phyloP scores from a whole-genome alignment of 1,139 yeast species.

The Scheffersomyces quercinus region DNA sequence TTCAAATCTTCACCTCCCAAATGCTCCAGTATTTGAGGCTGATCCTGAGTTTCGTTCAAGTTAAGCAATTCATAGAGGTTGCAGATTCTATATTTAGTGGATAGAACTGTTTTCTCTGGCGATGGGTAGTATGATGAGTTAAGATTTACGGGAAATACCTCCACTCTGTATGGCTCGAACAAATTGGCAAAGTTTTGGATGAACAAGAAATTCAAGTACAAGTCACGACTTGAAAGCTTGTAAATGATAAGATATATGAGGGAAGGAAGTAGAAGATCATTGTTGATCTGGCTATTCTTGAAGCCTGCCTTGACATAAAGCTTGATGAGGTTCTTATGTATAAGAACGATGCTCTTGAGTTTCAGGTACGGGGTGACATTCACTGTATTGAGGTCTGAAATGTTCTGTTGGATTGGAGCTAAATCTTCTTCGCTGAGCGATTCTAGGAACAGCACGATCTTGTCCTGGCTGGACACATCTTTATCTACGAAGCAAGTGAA shows the following conservation, averaged over 20 bases:
- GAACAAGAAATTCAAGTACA: slow-evolving; percentile 39
- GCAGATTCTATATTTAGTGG: slow-evolving; percentile 12
- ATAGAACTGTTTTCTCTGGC: slow-evolving; percentile 11
- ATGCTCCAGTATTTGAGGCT: slow-evolving; percentile 2
- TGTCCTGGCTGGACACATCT: slow-evolving; percentile 2
- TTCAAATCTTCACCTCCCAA: slow-evolving; percentile 11
- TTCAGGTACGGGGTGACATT: slow-evolving; percentile 37
- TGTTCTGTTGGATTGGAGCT: slow-evolving; percentile 8
- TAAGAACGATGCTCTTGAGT: slow-evolving; percentile 26
- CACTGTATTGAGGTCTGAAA: slow-evolving; percentile 16
- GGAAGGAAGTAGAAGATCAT: slow-evolving; percentile 42
- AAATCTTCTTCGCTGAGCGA: slow-evolving; percentile 13
- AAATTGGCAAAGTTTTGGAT: slow-evolving; percentile 38
- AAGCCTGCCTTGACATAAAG: slow-evolving; percentile 19
- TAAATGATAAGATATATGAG: slow-evolving; percentile 39
- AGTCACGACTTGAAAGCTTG: slow-evolving; percentile 22
- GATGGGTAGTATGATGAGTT: slow-evolving; percentile 21
- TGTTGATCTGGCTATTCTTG: slow-evolving; percentile 27
- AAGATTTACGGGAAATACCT: slow-evolving; percentile 15
- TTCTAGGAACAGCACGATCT: slow-evolving; percentile 20
- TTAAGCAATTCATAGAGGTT: slow-evolving; percentile 36
- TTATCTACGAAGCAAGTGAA: slow-evolving; percentile 28
- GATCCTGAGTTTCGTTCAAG: slow-evolving; percentile 19
- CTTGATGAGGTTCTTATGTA: slow-evolving; percentile 34
- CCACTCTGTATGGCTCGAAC: slow-evolving; percentile 34